Conservation (phyloP, 169 alveolate genomes). For the Eimeria maxima region DNA sequence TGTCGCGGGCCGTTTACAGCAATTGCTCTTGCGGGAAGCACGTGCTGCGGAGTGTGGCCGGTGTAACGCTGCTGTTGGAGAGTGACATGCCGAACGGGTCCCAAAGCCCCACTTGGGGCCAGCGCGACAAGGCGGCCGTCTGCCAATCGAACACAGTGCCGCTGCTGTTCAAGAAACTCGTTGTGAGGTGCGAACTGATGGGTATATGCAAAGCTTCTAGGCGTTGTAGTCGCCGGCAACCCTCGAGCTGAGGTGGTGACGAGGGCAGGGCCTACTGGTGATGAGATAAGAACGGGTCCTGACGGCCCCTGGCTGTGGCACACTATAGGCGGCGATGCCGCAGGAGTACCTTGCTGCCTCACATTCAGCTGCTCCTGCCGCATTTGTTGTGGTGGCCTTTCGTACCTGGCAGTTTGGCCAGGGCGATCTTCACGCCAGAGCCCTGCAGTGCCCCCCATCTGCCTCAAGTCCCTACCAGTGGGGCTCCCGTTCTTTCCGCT, state of each 20-base stretch:
- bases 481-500: background rate
- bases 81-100: slow-evolving; percentile 56
- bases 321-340: slow-evolving; percentile 14
- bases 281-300: background rate
- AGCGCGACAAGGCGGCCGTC: slow-evolving; percentile 64
- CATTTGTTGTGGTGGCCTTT: slow-evolving; percentile 13
- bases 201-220: slow-evolving; percentile 15
- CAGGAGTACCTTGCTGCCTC: slow-evolving; percentile 11
- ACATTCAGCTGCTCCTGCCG: slow-evolving; percentile 65
- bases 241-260: slow-evolving; percentile 42
- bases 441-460: background rate
- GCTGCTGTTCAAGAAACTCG: slow-evolving; percentile 66
- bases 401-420: slow-evolving; percentile 46
- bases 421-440: slow-evolving; percentile 32
- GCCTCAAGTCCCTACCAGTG: background rate
- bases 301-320: slow-evolving; percentile 65
- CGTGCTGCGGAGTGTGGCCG: slow-evolving; percentile 23
- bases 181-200: slow-evolving; percentile 29
- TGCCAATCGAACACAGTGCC: slow-evolving; percentile 25
- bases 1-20: slow-evolving; percentile 35
- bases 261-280: slow-evolving; percentile 40
- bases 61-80: slow-evolving; percentile 4
- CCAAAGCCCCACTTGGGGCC: slow-evolving; percentile 52
- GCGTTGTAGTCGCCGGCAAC: background rate
- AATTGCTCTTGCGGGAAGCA: slow-evolving; percentile 34